phyloP scores from a whole-genome alignment of 352 stramenopile genomes.

The Phytopythium helicoides region DNA sequence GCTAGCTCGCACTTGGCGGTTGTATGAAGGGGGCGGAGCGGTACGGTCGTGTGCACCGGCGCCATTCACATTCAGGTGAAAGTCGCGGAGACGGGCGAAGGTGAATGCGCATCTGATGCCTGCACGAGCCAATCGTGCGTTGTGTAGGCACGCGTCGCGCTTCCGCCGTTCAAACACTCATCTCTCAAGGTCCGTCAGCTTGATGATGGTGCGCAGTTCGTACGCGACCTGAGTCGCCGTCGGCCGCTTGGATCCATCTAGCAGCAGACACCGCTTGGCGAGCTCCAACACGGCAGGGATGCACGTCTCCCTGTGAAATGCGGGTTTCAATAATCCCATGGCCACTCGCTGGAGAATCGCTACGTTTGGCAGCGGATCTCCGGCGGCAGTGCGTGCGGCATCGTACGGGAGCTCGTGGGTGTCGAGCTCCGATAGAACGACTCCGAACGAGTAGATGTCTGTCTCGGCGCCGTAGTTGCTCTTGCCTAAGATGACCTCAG shows the following conservation, averaged over 20 bases:
- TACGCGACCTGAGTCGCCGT: conserved; percentile 22
- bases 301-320: conserved; percentile 23
- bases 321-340: conserved; percentile 19
- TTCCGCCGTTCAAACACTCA: no score
- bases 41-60: no score
- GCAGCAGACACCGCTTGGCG: conserved; percentile 27
- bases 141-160: no score
- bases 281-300: conserved; percentile 20
- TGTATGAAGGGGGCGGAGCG: no score
- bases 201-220: conserved; percentile 28
- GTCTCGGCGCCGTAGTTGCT: conserved; percentile 20
- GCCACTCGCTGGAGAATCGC: conserved; percentile 36
- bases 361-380: conserved; percentile 24
- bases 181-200: no score
- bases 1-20: no score
- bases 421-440: conserved; percentile 43
- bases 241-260: conserved; percentile 20
- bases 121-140: no score
- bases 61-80: no score
- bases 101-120: no score
- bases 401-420: conserved; percentile 48
- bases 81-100: no score
- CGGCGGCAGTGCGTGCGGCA: conserved; percentile 11
- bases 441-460: conserved; percentile 53
- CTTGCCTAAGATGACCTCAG: conserved; percentile 38